phyloP scores from a whole-genome alignment of 2,329 filamentous ascomycete genomes.

The Fusarium newnesense region DNA sequence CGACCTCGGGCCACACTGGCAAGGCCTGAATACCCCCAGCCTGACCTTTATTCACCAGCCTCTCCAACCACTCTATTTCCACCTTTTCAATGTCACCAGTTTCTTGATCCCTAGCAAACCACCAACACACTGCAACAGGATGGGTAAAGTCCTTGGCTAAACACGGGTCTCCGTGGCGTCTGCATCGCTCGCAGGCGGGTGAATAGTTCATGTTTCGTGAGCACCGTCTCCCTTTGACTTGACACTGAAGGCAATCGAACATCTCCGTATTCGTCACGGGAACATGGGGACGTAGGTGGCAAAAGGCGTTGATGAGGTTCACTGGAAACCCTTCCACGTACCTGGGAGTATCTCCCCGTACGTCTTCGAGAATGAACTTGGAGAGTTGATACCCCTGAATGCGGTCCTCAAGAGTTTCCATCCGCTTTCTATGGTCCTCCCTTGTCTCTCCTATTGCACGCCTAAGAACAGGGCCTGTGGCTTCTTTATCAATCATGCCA shows the following conservation, averaged over 20 bases:
- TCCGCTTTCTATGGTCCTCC: conserved; percentile 12
- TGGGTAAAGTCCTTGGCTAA: conserved; percentile 59
- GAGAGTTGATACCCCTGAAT: conserved; percentile 11
- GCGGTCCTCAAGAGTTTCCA: conserved; percentile 21
- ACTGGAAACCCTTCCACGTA: conserved; percentile 46
- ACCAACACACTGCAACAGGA: conserved; percentile 53
- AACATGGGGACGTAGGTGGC: conserved; percentile 20
- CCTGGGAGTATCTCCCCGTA: conserved; percentile 11
- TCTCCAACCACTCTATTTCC: conserved; percentile 5
- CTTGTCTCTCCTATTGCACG: conserved; percentile 7
- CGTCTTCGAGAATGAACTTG: conserved; percentile 6
- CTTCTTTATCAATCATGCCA: conserved; percentile 7
- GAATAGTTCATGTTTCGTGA: conserved; percentile 28
- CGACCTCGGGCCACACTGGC: conserved; percentile 31
- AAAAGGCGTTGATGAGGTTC: conserved; percentile 28
- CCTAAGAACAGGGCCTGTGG: background rate
- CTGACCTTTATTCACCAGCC: background rate
- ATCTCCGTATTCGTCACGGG: background rate
- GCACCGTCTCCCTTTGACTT: conserved; percentile 35
- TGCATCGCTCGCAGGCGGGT: conserved; percentile 35
- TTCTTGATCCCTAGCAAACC: conserved; percentile 4
- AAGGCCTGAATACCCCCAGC: background rate
- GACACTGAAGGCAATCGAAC: conserved; percentile 42
- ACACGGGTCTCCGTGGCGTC: conserved; percentile 42
- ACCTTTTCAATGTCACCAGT: background rate